These are phyloP conservation scores for Rhizoctonia solani DNA, from an alignment of 1,284 basidiomycete genomes.

Conservation along the genomic window DNA sequence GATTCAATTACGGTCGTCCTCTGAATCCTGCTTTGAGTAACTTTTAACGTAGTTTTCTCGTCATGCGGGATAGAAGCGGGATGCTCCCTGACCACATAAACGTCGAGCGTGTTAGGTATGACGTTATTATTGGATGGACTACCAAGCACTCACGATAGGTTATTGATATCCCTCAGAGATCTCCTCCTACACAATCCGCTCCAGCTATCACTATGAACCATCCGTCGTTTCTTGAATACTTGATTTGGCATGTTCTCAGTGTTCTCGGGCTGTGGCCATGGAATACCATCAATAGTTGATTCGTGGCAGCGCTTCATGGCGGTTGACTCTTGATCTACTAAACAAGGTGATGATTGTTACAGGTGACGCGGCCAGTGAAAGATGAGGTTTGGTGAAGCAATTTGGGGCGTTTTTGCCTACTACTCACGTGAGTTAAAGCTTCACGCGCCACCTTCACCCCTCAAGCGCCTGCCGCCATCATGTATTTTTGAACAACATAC, in stretches of 20 bases:
- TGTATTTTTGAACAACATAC: background rate
- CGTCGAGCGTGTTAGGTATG: background rate
- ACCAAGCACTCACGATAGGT: constrained; percentile 14
- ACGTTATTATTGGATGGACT: background rate
- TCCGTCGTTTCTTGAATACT: constrained; percentile 16
- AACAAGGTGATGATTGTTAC: background rate
- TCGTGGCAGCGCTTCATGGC: constrained; percentile 28
- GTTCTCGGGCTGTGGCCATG: background rate
- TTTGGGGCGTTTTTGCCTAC: constrained; percentile 28
- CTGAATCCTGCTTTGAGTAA: background rate
- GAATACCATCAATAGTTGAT: background rate
- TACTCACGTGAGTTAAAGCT: constrained; percentile 12
- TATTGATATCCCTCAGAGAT: constrained; percentile 25
- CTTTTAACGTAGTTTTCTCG: background rate
- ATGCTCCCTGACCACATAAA: background rate
- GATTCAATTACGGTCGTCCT: background rate
- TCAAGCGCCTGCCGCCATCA: background rate
- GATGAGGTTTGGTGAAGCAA: background rate
- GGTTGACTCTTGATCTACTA: background rate
- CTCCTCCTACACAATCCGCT: background rate
- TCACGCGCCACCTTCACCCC: constrained; percentile 4
- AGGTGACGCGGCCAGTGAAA: constrained; percentile 16
- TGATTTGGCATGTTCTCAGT: constrained; percentile 6
- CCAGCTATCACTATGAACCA: background rate
- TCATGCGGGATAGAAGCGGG: background rate